These are phyloP conservation scores for Solanum chaucha DNA, from an alignment of 257 asterid species.

Conservation along the genomic window DNA sequence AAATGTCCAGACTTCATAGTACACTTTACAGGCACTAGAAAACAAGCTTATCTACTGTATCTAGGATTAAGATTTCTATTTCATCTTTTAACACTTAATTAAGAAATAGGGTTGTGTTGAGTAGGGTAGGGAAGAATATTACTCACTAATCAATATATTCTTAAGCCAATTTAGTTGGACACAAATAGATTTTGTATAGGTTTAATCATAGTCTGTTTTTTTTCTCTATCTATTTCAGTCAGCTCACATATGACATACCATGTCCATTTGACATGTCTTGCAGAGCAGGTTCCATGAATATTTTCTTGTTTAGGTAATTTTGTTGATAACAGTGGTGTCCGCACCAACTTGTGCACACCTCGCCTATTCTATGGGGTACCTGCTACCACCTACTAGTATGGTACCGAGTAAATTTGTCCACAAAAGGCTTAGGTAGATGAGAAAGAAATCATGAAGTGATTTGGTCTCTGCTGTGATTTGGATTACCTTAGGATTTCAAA, in stretches of 20 bases:
- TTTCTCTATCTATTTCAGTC: not conserved
- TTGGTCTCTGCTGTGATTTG: not conserved
- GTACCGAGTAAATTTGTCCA: not conserved
- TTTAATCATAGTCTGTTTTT: not conserved
- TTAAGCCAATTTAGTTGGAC: not conserved
- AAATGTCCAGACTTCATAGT: not conserved
- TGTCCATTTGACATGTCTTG: not conserved
- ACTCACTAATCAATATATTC: not conserved
- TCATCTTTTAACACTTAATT: not conserved
- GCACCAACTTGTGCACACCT: not conserved
- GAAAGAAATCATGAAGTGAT: not conserved
- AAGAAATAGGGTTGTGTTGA: not conserved
- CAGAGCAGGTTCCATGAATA: not conserved
- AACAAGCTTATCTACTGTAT: not conserved
- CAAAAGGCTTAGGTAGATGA: not conserved
- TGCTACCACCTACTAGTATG: not conserved
- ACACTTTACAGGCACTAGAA: not conserved
- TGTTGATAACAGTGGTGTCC: not conserved
- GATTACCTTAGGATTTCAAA: not conserved
- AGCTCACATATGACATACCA: not conserved
- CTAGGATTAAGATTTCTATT: not conserved
- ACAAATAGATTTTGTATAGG: not conserved
- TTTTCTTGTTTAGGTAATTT: not conserved
- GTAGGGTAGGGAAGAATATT: not conserved
- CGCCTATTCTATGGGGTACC: not conserved